Percentiles rank a stretch among this genome's conserved stretches.
Evolutionary conservation across 2,329 filamentous ascomycete genomes (phyloP).

Genomic region (Penicillium decumbens): DNA sequence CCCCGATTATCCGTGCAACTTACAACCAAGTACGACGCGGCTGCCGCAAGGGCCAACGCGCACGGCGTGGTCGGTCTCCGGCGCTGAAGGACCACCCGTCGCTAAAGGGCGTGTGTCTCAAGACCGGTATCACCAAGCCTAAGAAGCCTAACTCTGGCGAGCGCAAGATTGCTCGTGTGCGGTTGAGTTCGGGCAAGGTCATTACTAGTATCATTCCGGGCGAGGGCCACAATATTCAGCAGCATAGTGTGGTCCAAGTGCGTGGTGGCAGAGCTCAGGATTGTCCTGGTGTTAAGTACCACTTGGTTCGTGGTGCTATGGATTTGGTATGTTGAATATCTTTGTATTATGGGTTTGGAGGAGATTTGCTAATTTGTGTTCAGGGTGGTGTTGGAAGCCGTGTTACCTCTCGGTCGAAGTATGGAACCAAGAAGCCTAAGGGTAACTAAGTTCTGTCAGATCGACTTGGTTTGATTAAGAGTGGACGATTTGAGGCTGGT

Average conservation of each 20-base stretch:
- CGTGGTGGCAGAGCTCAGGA: constrained; percentile 89
- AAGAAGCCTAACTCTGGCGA: constrained; percentile 99
- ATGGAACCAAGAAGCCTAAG: constrained; percentile 98
- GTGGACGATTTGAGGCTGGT: not conserved
- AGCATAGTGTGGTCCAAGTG: constrained; percentile 97
- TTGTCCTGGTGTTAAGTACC: constrained; percentile 97
- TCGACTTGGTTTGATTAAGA: not conserved
- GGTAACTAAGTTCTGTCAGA: constrained; percentile 48
- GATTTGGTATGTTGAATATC: constrained; percentile 68
- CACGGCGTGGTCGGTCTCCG: constrained; percentile 82
- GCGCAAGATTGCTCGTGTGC: constrained; percentile 88
- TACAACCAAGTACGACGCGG: constrained; percentile 71
- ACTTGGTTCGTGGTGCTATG: constrained; percentile 82
- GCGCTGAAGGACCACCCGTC: constrained; percentile 71
- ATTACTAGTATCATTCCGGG: constrained; percentile 94
- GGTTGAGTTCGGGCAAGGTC: constrained; percentile 78
- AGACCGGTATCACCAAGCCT: constrained; percentile 87
- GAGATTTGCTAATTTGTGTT: constrained; percentile 25
- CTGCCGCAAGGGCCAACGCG: constrained; percentile 71
- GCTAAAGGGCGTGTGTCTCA: constrained; percentile 93
- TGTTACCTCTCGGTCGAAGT: constrained; percentile 84
- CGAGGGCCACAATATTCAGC: constrained; percentile 97
- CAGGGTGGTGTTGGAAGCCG: constrained; percentile 87
- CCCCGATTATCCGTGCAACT: constrained; percentile 56
- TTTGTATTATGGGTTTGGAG: not conserved